Conservation (phyloP, 2,329 filamentous ascomycete species). For the Knoxdaviesia capensis region DNA sequence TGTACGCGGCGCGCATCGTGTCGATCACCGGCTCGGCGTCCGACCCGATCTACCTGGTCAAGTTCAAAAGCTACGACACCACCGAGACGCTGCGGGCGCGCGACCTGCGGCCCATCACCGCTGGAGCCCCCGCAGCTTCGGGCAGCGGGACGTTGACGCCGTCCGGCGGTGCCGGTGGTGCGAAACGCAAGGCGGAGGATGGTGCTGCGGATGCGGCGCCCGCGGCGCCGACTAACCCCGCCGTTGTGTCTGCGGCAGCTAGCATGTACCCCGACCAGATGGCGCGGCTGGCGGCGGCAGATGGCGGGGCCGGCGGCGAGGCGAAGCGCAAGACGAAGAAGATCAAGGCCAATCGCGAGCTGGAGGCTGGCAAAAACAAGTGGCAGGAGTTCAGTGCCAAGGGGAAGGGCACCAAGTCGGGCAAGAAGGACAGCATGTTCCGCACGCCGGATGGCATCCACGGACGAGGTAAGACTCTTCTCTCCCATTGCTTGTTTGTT, state of each 20-base stretch:
- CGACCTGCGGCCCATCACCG: conserved; percentile 61
- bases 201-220: too few species aligned
- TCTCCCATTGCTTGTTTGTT: neutral
- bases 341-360: conserved; percentile 74
- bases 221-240: neutral
- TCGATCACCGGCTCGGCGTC: conserved; percentile 84
- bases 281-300: conserved; percentile 28
- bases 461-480: conserved; percentile 49
- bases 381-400: conserved; percentile 89
- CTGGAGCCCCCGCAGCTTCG: conserved; percentile 8
- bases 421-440: conserved; percentile 93
- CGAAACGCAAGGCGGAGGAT: too few species aligned
- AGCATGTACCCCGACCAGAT: conserved; percentile 33
- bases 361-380: conserved; percentile 78
- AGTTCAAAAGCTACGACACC: conserved; percentile 78
- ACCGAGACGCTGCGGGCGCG: conserved; percentile 65
- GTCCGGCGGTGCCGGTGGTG: too few species aligned
- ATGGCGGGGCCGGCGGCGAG: conserved; percentile 25
- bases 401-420: conserved; percentile 42
- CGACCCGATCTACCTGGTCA: conserved; percentile 82
- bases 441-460: conserved; percentile 72
- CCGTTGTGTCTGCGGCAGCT: conserved; percentile 26
- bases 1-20: conserved; percentile 83
- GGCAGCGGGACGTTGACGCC: neutral
- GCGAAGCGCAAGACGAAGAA: conserved; percentile 72